Percentiles rank a stretch among this genome's conserved stretches.
These are phyloP conservation scores for Dactylella cylindrospora DNA, from an alignment of 2,329 filamentous ascomycete genomes.

Conservation along the genomic window DNA sequence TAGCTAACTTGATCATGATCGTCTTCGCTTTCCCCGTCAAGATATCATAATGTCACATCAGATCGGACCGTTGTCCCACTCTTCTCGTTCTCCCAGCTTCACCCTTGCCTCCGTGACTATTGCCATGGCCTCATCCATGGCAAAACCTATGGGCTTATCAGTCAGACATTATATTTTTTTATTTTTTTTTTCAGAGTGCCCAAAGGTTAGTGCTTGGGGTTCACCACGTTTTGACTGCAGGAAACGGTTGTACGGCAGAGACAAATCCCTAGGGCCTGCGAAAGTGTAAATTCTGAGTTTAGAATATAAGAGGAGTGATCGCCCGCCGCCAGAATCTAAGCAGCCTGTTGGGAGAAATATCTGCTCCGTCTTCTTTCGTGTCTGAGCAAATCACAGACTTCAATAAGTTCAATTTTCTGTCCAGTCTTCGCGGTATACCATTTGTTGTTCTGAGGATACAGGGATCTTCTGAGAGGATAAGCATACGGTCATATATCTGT, in stretches of 20 bases:
- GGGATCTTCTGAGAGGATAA: constrained; percentile 39
- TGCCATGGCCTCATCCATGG: constrained; percentile 12
- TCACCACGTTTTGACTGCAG: too few species aligned
- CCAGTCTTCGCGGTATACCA: too few species aligned
- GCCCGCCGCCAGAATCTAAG: constrained; percentile 1
- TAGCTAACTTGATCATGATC: too few species aligned
- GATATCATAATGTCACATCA: constrained; percentile 36
- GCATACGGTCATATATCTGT: background rate
- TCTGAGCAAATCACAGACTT: constrained; percentile 3
- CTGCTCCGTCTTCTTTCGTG: constrained; percentile 6
- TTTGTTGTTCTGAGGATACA: too few species aligned
- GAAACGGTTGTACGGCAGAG: background rate
- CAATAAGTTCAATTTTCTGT: constrained; percentile 2
- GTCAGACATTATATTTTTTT: too few species aligned
- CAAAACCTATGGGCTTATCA: too few species aligned
- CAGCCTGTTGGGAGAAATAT: constrained; percentile 8
- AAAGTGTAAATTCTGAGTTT: constrained; percentile 35
- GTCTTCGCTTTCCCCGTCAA: constrained; percentile 31
- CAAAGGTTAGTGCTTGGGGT: too few species aligned
- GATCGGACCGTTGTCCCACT: too few species aligned
- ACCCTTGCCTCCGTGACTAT: constrained; percentile 2
- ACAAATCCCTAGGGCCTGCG: background rate
- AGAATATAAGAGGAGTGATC: constrained; percentile 39
- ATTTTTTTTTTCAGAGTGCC: too few species aligned
- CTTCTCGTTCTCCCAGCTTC: constrained; percentile 17